Percentiles rank a stretch among this genome's conserved stretches.
phyloP scores from a whole-genome alignment of 1,139 yeast species.

The Taphrina communis region DNA sequence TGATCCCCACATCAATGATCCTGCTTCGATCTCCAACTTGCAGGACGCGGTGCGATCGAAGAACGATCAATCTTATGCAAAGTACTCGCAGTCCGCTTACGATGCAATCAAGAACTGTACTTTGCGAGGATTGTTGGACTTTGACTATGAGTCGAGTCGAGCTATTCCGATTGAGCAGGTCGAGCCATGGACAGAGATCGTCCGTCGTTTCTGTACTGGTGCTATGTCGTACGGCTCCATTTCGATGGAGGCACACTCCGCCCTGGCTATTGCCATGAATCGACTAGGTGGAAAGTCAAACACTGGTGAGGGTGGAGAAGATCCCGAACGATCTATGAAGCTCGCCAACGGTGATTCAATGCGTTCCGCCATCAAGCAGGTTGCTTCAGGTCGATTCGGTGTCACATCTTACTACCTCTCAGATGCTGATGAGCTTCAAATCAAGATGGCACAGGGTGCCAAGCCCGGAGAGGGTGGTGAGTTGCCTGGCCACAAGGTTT shows the following conservation, averaged over 20 bases:
- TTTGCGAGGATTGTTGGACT: constrained; percentile 88
- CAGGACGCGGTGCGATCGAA: constrained; percentile 98
- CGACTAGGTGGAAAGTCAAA: constrained; percentile 96
- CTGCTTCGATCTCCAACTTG: constrained; percentile 89
- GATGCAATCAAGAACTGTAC: constrained; percentile 94
- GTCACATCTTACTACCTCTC: constrained; percentile 92
- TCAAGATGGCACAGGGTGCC: constrained; percentile 99
- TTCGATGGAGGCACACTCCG: constrained; percentile 97
- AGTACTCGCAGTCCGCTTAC: constrained; percentile 85
- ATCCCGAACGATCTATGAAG: constrained; percentile 83
- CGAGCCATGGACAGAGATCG: constrained; percentile 99
- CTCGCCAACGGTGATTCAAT: constrained; percentile 87
- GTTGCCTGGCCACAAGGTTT: constrained; percentile 92
- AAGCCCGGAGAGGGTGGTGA: constrained; percentile 99
- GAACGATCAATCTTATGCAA: constrained; percentile 89
- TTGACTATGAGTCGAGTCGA: constrained; percentile 72
- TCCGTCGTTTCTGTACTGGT: constrained; percentile 95
- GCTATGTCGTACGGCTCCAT: constrained; percentile 99
- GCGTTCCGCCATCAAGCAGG: constrained; percentile 97
- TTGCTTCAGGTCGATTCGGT: constrained; percentile 98
- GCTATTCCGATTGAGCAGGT: constrained; percentile 95
- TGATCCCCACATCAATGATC: constrained; percentile 91
- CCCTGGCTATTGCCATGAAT: constrained; percentile 98
- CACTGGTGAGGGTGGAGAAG: constrained; percentile 99
- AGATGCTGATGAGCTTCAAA: constrained; percentile 96